Evolutionary conservation across 78 protist species (phyloP), one percentile per base, ranked within the genome.

Genomic region (Cavenderia fasciculata): DNA sequence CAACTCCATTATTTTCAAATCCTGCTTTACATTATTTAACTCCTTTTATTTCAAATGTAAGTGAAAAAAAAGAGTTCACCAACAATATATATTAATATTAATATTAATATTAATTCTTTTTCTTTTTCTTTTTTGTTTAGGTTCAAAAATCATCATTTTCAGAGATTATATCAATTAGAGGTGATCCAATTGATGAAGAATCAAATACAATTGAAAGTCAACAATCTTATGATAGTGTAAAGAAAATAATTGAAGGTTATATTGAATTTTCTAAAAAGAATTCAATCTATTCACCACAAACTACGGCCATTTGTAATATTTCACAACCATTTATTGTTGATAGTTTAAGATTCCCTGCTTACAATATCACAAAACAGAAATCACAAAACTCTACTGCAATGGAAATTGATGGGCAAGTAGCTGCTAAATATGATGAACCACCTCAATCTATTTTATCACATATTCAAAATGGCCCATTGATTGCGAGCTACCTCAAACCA

Each of bases 381-480:
- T 14, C 51, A 36, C 40, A 46, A 33, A 44, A 59, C 43, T 31
- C 87, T 40, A 41, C 63, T 47, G 62, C 59, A 46, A 77, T 63
- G 66, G 62, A 44, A 61, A 77, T 63, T 14, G 82, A 73, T 73
- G 82, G 54, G 38, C 82, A n/a, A n/a, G n/a, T n/a, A n/a, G n/a
- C n/a, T n/a, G n/a, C n/a, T n/a, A n/a, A 56, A 5, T 56, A 56
- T 4, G 5, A 56, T 56, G 4, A 43, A 63, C 43, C 72, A 21
- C 8, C 72, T 38, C 33, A 43, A 63, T n/a, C 72, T 5, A 63
- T 63, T 38, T 63, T 63, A 21, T n/a, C 43, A n/a, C 72, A 63
- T 36, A n/a, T 63, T 21, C 72, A 63, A 18, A 63, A 63, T 63
- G n/a, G 72, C 12, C 8, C 14, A n/a, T 19, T 27, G 1, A 40